Base-by-base conservation (phyloP, 2,329 filamentous ascomycete species). In the Cercospora sojina region DNA sequence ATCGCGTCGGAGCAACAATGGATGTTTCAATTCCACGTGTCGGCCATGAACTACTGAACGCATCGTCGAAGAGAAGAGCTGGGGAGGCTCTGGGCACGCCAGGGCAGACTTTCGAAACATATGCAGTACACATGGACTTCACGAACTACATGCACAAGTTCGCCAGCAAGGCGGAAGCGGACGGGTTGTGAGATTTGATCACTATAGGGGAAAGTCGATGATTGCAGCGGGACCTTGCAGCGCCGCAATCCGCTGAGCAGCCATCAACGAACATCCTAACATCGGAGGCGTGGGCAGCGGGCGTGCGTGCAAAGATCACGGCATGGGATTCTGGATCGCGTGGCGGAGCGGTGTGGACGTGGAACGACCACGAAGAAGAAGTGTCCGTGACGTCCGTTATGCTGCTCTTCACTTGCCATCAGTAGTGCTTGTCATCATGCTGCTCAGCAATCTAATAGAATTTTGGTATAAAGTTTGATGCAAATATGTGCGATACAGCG, bases 241-340 rank as follows among this genome's bases (percentile, higher is more conserved):
- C 23, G 31, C 41, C 43, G 38, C 27, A 10, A 27, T 60, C 20
- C 43, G 25, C 25, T 13, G 20, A 23, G 56, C n/a, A n/a, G 20
- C 20, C n/a, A 25, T 59, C 35, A 29, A 25, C 60, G 20, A 25
- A 64, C 62, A 58, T 23, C 25, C 51, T 53, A 32, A 58, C 53
- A 20, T 57, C 53, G 27, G 18, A 32, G 53, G 53, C 18, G 53
- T 25, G 53, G 16, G 31, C 53, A 27, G 27, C 5, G 47, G 25
- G 18, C 20, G 25, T 25, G 47, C n/a, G 27, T 12, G 27, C 31
- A 23, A 23, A 20, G 27, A 57, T 31, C 53, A 57, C 12, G 12
- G 53, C 27, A 57, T 35, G 53, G 29, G 27, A 32, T 32, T 57
- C 53, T 53, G 23, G 47, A 53, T 53, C 23, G 47, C 47, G 47